Evolutionary conservation across 148 eudicot genomes (phyloP).

Genomic region (Gaultheria prostrata): DNA sequence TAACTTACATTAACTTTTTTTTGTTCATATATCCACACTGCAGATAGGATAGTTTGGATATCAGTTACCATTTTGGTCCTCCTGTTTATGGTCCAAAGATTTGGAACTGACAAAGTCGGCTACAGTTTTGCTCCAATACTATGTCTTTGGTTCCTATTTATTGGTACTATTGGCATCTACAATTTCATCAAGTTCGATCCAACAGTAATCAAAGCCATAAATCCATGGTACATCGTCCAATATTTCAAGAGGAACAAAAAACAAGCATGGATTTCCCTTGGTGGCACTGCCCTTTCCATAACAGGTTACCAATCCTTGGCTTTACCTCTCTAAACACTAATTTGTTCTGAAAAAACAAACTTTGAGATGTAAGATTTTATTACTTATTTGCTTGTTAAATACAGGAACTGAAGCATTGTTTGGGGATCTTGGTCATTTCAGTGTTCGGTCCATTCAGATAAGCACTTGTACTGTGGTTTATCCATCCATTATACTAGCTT

Average conservation of each 20-base stretch:
- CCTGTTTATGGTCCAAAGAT: slow-evolving; percentile 28
- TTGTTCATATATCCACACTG: background rate
- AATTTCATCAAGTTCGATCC: slow-evolving; percentile 24
- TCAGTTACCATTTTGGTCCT: slow-evolving; percentile 26
- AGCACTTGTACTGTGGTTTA: slow-evolving; percentile 26
- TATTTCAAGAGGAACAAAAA: slow-evolving; percentile 31
- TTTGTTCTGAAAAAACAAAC: background rate
- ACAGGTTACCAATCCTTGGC: slow-evolving; percentile 7
- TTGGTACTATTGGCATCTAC: slow-evolving; percentile 23
- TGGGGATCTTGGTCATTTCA: slow-evolving; percentile 32
- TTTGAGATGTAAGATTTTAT: background rate
- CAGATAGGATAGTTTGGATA: slow-evolving; percentile 32
- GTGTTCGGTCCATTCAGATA: slow-evolving; percentile 25
- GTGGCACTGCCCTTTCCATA: slow-evolving; percentile 26
- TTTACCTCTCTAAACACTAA: slow-evolving; percentile 18
- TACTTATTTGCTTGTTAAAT: background rate
- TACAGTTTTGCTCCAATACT: slow-evolving; percentile 34
- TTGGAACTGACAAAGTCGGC: slow-evolving; percentile 39
- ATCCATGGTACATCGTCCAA: slow-evolving; percentile 28
- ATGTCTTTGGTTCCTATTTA: slow-evolving; percentile 27
- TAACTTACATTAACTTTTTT: too few species aligned
- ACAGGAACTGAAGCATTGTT: slow-evolving; percentile 31
- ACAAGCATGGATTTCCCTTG: slow-evolving; percentile 33
- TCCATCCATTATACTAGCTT: slow-evolving; percentile 26
- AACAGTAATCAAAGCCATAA: slow-evolving; percentile 27